These are phyloP conservation scores for Salix udensis DNA, from an alignment of 345 rosid genomes.

Conservation along the genomic window DNA sequence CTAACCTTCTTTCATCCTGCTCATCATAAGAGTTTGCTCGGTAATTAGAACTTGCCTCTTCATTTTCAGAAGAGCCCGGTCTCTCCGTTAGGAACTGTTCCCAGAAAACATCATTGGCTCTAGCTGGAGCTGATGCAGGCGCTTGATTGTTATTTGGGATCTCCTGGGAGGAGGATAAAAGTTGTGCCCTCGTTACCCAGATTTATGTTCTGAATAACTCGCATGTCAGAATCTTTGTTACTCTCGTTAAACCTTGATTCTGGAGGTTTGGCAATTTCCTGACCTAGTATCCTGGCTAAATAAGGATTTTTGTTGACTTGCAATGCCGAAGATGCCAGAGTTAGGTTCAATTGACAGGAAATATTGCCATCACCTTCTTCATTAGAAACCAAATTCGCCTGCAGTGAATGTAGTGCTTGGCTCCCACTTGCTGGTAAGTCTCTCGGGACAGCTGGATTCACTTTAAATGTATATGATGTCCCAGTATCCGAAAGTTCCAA, in stretches of 20 bases:
- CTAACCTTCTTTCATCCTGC: conserved; percentile 50
- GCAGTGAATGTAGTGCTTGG: conserved; percentile 33
- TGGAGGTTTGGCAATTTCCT: conserved; percentile 33
- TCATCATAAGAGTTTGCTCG: conserved; percentile 55
- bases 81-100: conserved; percentile 91
- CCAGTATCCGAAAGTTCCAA: conserved; percentile 83
- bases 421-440: conserved; percentile 40
- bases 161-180: conserved; percentile 32
- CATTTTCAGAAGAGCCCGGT: conserved; percentile 80
- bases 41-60: conserved; percentile 75
- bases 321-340: conserved; percentile 73
- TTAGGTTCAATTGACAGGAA: conserved; percentile 78
- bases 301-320: conserved; percentile 46
- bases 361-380: conserved; percentile 70
- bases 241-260: conserved; percentile 27
- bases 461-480: conserved; percentile 47
- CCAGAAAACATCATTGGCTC: conserved; percentile 91
- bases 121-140: conserved; percentile 47
- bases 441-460: conserved; percentile 38
- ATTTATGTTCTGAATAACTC: conserved; percentile 24
- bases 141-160: conserved; percentile 42
- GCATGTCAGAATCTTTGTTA: conserved; percentile 31
- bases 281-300: conserved; percentile 34
- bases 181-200: conserved; percentile 14
- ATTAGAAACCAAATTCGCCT: conserved; percentile 39